Conservation (phyloP, 2,329 filamentous ascomycete species). For the Penicillium palitans region DNA sequence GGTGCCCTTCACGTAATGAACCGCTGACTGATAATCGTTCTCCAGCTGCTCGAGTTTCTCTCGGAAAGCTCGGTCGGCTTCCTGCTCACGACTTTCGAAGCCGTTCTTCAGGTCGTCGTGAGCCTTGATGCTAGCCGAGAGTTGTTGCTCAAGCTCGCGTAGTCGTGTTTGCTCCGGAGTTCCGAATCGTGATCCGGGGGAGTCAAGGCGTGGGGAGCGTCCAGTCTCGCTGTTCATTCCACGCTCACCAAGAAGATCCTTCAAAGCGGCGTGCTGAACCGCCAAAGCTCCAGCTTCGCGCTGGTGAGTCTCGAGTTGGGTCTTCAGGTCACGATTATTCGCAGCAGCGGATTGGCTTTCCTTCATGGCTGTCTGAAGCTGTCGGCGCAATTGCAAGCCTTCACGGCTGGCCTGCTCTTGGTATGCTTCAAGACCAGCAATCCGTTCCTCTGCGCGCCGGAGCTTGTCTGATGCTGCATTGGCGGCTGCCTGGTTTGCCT, state of each 20-base stretch:
- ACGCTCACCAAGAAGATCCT: constrained; percentile 86
- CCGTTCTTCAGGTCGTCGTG: constrained; percentile 81
- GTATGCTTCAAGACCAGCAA: constrained; percentile 93
- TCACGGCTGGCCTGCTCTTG: constrained; percentile 96
- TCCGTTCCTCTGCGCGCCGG: constrained; percentile 89
- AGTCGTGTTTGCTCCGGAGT: constrained; percentile 77
- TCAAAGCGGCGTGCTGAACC: constrained; percentile 89
- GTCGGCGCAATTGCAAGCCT: constrained; percentile 82
- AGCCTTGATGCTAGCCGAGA: constrained; percentile 71
- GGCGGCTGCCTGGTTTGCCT: constrained; percentile 85
- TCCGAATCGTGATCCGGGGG: constrained; percentile 71
- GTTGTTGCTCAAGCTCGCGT: constrained; percentile 83
- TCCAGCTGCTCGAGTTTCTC: constrained; percentile 93
- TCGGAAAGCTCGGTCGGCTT: constrained; percentile 84
- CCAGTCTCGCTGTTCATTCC: constrained; percentile 73
- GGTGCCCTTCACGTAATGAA: constrained; percentile 96
- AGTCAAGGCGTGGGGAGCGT: constrained; percentile 70
- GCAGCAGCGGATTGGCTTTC: constrained; percentile 81
- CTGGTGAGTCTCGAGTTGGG: constrained; percentile 80
- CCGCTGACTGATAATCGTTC: constrained; percentile 95
- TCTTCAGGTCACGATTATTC: constrained; percentile 77
- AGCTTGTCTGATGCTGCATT: constrained; percentile 85
- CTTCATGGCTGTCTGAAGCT: constrained; percentile 79
- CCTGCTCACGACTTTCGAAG: constrained; percentile 77
- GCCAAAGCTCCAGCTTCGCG: constrained; percentile 91